Percentiles rank a stretch among this genome's conserved stretches.
Conservation (phyloP, 2,329 filamentous ascomycete species). For the Thermomyces lanuginosus region DNA sequence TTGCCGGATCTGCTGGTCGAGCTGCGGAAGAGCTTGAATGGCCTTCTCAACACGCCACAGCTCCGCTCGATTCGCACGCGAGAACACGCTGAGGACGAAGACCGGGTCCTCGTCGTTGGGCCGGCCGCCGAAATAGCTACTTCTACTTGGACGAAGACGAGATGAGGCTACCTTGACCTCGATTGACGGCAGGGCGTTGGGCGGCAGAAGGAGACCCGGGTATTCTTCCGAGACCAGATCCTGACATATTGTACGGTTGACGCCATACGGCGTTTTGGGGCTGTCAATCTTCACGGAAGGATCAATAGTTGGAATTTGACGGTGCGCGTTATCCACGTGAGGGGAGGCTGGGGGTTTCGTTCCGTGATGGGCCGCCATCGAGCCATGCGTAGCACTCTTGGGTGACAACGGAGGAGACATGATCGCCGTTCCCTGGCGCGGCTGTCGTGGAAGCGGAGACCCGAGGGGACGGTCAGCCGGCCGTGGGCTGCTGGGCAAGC, state of each 20-base stretch:
- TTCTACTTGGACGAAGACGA: constrained; percentile 77
- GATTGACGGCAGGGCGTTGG: constrained; percentile 75
- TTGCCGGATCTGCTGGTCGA: constrained; percentile 68
- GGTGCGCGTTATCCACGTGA: constrained; percentile 7
- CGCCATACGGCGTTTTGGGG: constrained; percentile 13
- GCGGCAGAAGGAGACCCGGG: constrained; percentile 68
- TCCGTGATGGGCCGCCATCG: constrained; percentile 54
- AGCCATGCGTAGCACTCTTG: constrained; percentile 32
- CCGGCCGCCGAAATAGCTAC: constrained; percentile 65
- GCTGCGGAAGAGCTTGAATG: constrained; percentile 57
- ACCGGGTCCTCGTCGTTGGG: constrained; percentile 82
- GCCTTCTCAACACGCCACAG: constrained; percentile 94
- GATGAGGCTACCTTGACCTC: constrained; percentile 81
- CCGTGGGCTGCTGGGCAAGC: constrained; percentile 46
- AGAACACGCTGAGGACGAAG: constrained; percentile 75
- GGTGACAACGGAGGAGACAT: constrained; percentile 56
- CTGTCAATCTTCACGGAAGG: constrained; percentile 20
- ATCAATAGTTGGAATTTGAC: constrained; percentile 22
- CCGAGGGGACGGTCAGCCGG: constrained; percentile 43
- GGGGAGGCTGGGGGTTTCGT: constrained; percentile 50
- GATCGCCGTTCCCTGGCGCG: constrained; percentile 34
- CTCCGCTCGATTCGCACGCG: constrained; percentile 47
- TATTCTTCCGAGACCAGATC: constrained; percentile 74
- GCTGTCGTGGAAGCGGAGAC: constrained; percentile 42
- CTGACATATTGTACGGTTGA: constrained; percentile 45